Evolutionary conservation across 176 grass and related monocot species (phyloP).

Genomic region (Triticum dicoccoides): DNA sequence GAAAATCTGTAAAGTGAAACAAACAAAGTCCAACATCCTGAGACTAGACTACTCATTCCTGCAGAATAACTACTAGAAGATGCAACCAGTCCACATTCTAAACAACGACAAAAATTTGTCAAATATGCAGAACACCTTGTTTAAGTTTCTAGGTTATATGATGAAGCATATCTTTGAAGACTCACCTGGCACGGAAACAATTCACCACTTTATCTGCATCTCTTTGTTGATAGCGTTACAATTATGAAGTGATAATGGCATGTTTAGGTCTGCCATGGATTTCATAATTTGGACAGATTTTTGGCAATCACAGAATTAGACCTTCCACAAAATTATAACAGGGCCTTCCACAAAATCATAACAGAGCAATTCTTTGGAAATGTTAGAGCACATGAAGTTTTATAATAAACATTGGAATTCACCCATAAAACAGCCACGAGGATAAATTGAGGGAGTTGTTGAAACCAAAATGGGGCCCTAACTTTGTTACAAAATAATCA

Average conservation of each 20-base stretch:
- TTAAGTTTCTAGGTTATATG: neutral
- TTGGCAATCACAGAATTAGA: neutral
- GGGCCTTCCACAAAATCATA: neutral
- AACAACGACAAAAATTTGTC: neutral
- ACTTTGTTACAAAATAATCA: constrained; percentile 47
- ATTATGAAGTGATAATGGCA: neutral
- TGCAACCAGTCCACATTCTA: neutral
- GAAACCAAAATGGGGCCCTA: constrained; percentile 25
- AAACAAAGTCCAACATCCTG: neutral
- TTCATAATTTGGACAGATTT: constrained; percentile 6
- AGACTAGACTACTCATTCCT: neutral
- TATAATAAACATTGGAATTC: neutral
- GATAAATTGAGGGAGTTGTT: constrained; percentile 26
- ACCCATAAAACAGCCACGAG: constrained; percentile 27
- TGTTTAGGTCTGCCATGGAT: neutral
- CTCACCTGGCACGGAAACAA: neutral
- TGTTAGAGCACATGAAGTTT: neutral
- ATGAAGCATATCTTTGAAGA: neutral
- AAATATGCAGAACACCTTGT: neutral
- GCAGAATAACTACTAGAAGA: neutral
- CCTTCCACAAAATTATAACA: neutral
- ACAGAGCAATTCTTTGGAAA: neutral
- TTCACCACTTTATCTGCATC: neutral
- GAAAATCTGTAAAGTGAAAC: too few species aligned
- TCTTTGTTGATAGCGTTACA: neutral